Conservation (phyloP, 208 protist genomes). For the Crithidia brevicula region DNA sequence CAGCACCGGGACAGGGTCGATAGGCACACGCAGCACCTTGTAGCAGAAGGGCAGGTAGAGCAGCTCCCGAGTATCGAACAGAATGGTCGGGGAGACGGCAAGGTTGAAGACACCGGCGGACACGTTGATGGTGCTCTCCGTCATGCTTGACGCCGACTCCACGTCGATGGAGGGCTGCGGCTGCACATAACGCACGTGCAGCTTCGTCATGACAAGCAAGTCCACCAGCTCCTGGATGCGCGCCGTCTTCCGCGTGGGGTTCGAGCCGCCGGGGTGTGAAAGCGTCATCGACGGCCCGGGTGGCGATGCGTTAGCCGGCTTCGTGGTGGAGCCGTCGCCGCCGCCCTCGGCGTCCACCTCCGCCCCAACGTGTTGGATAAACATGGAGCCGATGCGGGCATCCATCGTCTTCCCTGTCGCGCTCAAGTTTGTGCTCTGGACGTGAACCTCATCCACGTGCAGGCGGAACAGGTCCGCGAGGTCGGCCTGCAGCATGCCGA, state of each 20-base stretch:
- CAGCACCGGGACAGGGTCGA: slow-evolving; percentile 66
- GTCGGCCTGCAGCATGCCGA: slow-evolving; percentile 40
- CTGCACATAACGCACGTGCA: slow-evolving; percentile 26
- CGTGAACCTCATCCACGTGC: slow-evolving; percentile 25
- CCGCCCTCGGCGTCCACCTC: slow-evolving; percentile 30
- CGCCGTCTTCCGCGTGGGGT: not conserved
- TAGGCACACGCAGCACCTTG: slow-evolving; percentile 69
- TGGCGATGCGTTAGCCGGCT: not conserved
- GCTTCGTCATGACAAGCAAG: slow-evolving; percentile 26
- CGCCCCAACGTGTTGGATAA: slow-evolving; percentile 50
- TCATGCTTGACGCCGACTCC: slow-evolving; percentile 33
- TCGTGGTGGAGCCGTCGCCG: not conserved
- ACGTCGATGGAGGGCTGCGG: slow-evolving; percentile 33
- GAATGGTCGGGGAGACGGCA: slow-evolving; percentile 67
- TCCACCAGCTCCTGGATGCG: slow-evolving; percentile 50
- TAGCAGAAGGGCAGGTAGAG: slow-evolving; percentile 82
- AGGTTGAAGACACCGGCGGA: slow-evolving; percentile 40
- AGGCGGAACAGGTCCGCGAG: slow-evolving; percentile 46
- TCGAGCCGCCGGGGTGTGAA: not conserved
- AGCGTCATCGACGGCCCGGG: not conserved
- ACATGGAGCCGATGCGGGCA: slow-evolving; percentile 15
- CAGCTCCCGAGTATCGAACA: slow-evolving; percentile 75
- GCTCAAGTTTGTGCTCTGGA: slow-evolving; percentile 27
- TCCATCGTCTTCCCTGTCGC: slow-evolving; percentile 20
- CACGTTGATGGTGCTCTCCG: slow-evolving; percentile 51